Conservation (phyloP, 176 grass and related monocot species). For the Zea luxurians region DNA sequence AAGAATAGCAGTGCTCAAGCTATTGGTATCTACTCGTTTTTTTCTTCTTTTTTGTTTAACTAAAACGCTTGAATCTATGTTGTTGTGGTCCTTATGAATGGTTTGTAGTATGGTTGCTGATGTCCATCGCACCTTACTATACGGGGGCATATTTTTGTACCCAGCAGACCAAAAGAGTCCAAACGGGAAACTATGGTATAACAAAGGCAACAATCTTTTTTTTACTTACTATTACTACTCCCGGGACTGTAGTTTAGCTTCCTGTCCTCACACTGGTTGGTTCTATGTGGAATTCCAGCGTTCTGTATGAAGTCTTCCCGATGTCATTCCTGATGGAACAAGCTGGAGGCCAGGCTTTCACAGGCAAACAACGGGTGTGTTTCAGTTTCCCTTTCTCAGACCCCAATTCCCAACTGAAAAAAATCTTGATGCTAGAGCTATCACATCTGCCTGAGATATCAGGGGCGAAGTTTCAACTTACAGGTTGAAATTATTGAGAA, state of each 20-base stretch:
- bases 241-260: neutral
- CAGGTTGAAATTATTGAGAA: too few species aligned
- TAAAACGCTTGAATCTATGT: too few species aligned
- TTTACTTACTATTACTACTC: neutral
- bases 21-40: neutral
- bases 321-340: constrained; percentile 98
- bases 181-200: constrained; percentile 81
- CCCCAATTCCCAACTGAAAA: neutral
- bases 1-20: neutral
- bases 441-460: too few species aligned
- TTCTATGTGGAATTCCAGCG: constrained; percentile 44
- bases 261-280: neutral
- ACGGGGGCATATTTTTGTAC: constrained; percentile 95
- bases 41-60: neutral
- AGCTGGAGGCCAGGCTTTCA: constrained; percentile 92
- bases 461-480: too few species aligned
- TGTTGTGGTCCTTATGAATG: neutral
- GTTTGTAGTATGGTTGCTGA: constrained; percentile 85
- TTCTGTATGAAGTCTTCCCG: constrained; percentile 96
- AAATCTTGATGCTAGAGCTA: neutral
- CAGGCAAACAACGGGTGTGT: constrained; percentile 78
- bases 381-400: neutral
- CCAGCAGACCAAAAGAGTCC: constrained; percentile 91
- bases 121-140: constrained; percentile 85
- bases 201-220: neutral